Evolutionary conservation across 371 early-diverging fungal species (phyloP).

Genomic region (Circinella minor): DNA sequence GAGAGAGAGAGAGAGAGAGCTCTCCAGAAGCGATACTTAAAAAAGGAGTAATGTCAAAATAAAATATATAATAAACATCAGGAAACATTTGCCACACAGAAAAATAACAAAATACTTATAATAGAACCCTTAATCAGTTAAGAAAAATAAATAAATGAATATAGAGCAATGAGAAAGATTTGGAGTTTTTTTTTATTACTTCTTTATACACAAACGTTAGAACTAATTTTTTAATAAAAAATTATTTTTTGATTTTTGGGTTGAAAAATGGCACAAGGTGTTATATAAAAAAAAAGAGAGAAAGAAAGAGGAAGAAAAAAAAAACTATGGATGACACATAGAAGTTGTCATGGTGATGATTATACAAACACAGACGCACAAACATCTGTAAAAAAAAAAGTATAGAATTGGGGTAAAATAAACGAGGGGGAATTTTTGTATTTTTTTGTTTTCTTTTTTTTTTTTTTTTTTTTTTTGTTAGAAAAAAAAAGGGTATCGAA

Average conservation of each 20-base stretch:
- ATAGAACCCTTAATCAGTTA: no score
- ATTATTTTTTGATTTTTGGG: neutral
- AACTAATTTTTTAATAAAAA: no score
- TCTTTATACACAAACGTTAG: neutral
- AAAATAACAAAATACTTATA: no score
- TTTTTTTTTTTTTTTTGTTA: conserved; percentile 5
- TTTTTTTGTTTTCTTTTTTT: conserved; percentile 2
- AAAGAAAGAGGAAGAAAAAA: neutral
- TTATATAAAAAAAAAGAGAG: neutral
- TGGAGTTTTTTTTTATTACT: neutral
- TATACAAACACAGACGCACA: conserved; percentile 1
- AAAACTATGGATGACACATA: neutral
- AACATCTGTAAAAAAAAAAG: neutral
- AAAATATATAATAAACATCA: no score
- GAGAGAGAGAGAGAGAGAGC: neutral
- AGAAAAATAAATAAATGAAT: no score
- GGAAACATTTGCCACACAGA: no score
- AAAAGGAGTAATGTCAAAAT: no score
- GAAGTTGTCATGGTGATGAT: neutral
- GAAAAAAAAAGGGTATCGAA: neutral
- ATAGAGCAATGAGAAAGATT: no score
- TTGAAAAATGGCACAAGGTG: neutral
- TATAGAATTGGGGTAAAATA: neutral
- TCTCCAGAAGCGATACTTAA: no score
- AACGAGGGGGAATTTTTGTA: conserved; percentile 5